phyloP scores from a whole-genome alignment of 2,329 filamentous ascomycete genomes.

The Ceratocystis huliohia region DNA sequence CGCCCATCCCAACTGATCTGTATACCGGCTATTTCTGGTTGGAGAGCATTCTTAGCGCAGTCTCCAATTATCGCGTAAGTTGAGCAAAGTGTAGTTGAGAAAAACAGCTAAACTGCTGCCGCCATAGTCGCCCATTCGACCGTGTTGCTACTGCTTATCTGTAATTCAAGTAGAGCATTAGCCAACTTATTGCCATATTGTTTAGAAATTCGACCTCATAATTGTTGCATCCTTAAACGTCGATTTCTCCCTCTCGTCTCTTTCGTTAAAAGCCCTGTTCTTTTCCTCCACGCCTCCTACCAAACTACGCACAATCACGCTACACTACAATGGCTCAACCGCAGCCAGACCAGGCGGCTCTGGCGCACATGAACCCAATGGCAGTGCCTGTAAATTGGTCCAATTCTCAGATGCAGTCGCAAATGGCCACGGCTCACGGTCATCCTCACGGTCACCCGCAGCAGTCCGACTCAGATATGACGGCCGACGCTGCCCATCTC shows the following conservation, averaged over 20 bases:
- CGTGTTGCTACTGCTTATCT: no score
- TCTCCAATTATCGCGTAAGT: neutral
- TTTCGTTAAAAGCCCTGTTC: neutral
- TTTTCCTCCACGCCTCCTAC: neutral
- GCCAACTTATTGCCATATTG: no score
- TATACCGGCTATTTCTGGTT: no score
- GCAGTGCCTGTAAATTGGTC: conserved; percentile 14
- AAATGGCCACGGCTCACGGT: conserved; percentile 13
- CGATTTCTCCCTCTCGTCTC: neutral
- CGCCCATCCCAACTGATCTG: neutral
- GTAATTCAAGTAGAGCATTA: no score
- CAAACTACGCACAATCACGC: neutral
- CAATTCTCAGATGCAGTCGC: conserved; percentile 10
- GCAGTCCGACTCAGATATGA: conserved; percentile 15
- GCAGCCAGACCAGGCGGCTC: conserved; percentile 14
- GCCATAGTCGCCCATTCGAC: no score
- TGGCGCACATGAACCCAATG: conserved; percentile 18
- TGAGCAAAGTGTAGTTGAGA: no score
- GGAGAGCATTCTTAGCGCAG: no score
- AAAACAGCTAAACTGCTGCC: neutral
- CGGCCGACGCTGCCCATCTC: conserved; percentile 15
- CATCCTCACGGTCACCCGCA: conserved; percentile 6
- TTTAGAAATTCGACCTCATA: no score
- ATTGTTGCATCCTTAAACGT: neutral
- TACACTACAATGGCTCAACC: conserved; percentile 17